Evolutionary conservation across 441 rosid species (phyloP).

Genomic region (Aquilaria agallochum): DNA sequence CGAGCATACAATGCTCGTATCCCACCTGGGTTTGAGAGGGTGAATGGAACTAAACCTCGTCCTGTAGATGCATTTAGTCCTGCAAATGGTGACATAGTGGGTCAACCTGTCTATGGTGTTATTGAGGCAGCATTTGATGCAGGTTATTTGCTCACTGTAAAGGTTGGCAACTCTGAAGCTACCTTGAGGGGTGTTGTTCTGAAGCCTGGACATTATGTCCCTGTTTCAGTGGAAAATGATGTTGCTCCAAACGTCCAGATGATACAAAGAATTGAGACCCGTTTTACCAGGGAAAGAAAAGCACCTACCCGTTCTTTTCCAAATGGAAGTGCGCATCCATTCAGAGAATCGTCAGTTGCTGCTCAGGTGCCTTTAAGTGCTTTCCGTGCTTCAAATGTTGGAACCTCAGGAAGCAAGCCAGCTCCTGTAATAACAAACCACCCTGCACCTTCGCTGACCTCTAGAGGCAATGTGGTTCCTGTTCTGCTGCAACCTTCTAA

Average conservation of each 20-base stretch:
- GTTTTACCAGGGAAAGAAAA: constrained; percentile 37
- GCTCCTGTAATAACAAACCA: constrained; percentile 19
- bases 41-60: constrained; percentile 29
- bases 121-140: constrained; percentile 68
- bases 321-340: constrained; percentile 24
- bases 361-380: constrained; percentile 3
- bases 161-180: constrained; percentile 54
- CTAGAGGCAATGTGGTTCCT: constrained; percentile 46
- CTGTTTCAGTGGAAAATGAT: constrained; percentile 54
- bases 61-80: constrained; percentile 24
- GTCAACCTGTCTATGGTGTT: constrained; percentile 57
- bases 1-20: constrained; percentile 26
- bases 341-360: not conserved
- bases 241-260: constrained; percentile 56
- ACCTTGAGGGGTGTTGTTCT: constrained; percentile 65
- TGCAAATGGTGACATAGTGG: constrained; percentile 32
- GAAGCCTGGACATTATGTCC: constrained; percentile 56
- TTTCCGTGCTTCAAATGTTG: constrained; percentile 22
- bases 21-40: constrained; percentile 32
- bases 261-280: constrained; percentile 48
- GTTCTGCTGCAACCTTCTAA: constrained; percentile 40
- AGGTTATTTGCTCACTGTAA: constrained; percentile 64
- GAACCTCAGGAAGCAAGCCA: constrained; percentile 29
- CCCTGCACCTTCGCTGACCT: constrained; percentile 19
- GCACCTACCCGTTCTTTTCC: constrained; percentile 15